phyloP scores from a whole-genome alignment of 2,329 filamentous ascomycete genomes.

The Fusarium fujikuroi region DNA sequence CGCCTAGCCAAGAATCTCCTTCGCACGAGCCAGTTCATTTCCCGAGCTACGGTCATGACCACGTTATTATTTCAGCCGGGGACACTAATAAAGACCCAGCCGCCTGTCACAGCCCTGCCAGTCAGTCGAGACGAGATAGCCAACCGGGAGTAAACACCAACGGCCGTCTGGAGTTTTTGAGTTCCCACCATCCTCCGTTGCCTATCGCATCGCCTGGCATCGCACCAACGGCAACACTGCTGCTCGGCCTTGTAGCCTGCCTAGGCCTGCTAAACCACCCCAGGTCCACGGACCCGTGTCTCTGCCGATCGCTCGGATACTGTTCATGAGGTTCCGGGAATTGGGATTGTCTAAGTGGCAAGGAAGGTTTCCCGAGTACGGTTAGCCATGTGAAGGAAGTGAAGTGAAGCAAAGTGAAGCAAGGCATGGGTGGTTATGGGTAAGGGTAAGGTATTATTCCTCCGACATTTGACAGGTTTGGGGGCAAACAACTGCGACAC shows the following conservation, averaged over 20 bases:
- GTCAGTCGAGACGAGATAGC: conserved; percentile 9
- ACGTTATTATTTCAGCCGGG: conserved; percentile 32
- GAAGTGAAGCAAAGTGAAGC: neutral
- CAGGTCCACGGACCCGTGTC: conserved; percentile 39
- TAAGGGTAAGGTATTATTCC: conserved; percentile 13
- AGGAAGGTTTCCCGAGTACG: conserved; percentile 29
- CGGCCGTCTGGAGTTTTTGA: conserved; percentile 17
- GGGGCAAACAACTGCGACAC: conserved; percentile 21
- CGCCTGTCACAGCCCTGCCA: conserved; percentile 39
- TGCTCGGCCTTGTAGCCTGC: neutral
- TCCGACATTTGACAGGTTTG: conserved; percentile 37
- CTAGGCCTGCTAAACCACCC: neutral
- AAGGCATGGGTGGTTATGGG: neutral
- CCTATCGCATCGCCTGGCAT: neutral
- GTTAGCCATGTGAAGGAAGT: neutral
- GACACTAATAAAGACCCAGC: conserved; percentile 17
- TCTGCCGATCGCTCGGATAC: conserved; percentile 44
- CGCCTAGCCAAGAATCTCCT: conserved; percentile 31
- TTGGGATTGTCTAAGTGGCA: conserved; percentile 29
- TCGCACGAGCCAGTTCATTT: conserved; percentile 39
- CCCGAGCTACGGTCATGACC: conserved; percentile 11
- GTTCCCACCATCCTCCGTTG: conserved; percentile 30
- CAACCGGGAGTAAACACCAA: conserved; percentile 30
- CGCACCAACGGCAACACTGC: conserved; percentile 6
- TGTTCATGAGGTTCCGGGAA: conserved; percentile 34